Evolutionary conservation across 495 filamentous ascomycete species (phyloP).

Genomic region (Aspergillus affinis): DNA sequence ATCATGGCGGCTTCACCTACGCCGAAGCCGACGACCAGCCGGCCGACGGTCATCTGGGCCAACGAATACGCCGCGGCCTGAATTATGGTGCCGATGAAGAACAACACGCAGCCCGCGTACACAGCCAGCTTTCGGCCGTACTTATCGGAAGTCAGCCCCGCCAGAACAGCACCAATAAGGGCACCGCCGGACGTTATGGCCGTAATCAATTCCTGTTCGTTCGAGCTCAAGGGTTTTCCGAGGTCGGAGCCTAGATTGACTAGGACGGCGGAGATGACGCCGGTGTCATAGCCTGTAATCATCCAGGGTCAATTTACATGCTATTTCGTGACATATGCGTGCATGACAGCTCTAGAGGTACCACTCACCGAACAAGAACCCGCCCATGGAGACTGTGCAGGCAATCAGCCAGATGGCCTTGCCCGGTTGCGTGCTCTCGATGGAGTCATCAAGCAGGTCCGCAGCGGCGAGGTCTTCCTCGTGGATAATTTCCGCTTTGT

Average conservation of each 20-base stretch:
- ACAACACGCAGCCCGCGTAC: conserved; percentile 48
- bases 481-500: conserved; percentile 6
- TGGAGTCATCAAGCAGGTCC: conserved; percentile 11
- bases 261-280: conserved; percentile 50
- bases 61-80: conserved; percentile 47
- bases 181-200: conserved; percentile 49
- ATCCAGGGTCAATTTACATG: not conserved
- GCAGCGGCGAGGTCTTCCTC: conserved; percentile 2
- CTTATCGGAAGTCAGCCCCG: conserved; percentile 47
- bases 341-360: not conserved
- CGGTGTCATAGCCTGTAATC: conserved; percentile 41
- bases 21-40: conserved; percentile 49
- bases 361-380: conserved; percentile 34
- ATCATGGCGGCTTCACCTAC: conserved; percentile 54
- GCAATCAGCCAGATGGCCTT: conserved; percentile 32
- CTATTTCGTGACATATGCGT: not conserved
- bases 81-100: conserved; percentile 43
- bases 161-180: conserved; percentile 50
- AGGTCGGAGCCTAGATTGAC: conserved; percentile 40
- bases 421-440: conserved; percentile 7
- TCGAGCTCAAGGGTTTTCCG: conserved; percentile 27
- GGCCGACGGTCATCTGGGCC: conserved; percentile 50
- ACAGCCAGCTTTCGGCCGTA: conserved; percentile 51
- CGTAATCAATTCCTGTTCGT: conserved; percentile 49
- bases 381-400: conserved; percentile 36